A percentile compares a stretch with the other conserved stretches of the same genome.
Evolutionary conservation across 2,329 filamentous ascomycete genomes (phyloP).

Genomic region (Trichoderma lentiforme): DNA sequence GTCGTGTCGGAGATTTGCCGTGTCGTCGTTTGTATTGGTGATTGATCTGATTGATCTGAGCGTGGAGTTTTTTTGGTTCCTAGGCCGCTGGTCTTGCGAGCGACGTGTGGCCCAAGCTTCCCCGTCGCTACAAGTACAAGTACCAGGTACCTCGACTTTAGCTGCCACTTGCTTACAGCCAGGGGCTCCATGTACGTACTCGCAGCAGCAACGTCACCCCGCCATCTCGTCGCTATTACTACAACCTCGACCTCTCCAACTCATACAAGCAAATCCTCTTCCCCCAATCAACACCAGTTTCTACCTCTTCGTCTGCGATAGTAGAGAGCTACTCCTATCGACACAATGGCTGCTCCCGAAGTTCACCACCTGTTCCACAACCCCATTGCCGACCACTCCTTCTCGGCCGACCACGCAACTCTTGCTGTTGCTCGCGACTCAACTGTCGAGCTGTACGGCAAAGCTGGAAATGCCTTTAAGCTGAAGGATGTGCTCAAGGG

Average conservation of each 20-base stretch:
- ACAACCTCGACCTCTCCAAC: slow-evolving; percentile 5
- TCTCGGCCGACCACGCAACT: slow-evolving; percentile 85
- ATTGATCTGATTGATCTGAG: slow-evolving; percentile 6
- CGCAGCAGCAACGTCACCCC: slow-evolving; percentile 22
- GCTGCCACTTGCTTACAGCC: neutral
- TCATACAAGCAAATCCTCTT: slow-evolving; percentile 6
- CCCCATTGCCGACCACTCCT: slow-evolving; percentile 96
- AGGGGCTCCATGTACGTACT: slow-evolving; percentile 9
- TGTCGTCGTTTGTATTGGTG: neutral
- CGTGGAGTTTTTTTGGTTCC: slow-evolving; percentile 29
- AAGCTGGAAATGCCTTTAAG: slow-evolving; percentile 69
- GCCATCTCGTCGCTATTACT: neutral
- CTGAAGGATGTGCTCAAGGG: slow-evolving; percentile 91
- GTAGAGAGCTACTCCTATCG: slow-evolving; percentile 81
- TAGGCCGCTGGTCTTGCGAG: slow-evolving; percentile 2
- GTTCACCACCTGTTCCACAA: slow-evolving; percentile 96
- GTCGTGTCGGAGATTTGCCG: neutral
- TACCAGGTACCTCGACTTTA: slow-evolving; percentile 8
- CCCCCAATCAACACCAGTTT: slow-evolving; percentile 20
- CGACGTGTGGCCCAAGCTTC: slow-evolving; percentile 28
- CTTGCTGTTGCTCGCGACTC: slow-evolving; percentile 90
- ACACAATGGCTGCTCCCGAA: slow-evolving; percentile 77
- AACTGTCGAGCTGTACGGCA: slow-evolving; percentile 81
- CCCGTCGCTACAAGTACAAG: neutral
- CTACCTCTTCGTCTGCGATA: slow-evolving; percentile 53